Percentiles rank a stretch among this genome's conserved stretches.
phyloP scores from a whole-genome alignment of 345 rosid genomes.

The Cardamine resedifolia region DNA sequence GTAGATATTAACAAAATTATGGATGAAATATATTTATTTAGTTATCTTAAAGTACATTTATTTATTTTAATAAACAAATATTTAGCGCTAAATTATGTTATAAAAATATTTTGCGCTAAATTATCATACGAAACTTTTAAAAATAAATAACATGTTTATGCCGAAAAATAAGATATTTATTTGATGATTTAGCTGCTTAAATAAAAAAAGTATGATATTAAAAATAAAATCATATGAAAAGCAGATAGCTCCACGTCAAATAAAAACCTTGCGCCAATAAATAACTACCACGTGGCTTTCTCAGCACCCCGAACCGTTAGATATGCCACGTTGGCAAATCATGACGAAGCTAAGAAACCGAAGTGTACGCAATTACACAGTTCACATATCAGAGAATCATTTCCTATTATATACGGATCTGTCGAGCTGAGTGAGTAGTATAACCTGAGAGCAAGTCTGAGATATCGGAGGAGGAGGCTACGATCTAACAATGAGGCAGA shows the following conservation, averaged over 20 bases:
- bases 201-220: too few species aligned
- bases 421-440: slow-evolving; percentile 4
- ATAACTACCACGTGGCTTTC: slow-evolving; percentile 15
- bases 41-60: too few species aligned
- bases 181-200: too few species aligned
- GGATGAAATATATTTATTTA: too few species aligned
- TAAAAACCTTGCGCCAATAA: slow-evolving; percentile 13
- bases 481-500: slow-evolving; percentile 67
- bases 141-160: too few species aligned
- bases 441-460: slow-evolving; percentile 6
- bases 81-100: too few species aligned
- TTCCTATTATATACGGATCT: slow-evolving; percentile 34
- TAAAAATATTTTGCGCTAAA: too few species aligned
- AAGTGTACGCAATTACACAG: slow-evolving; percentile 20
- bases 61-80: too few species aligned
- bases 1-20: too few species aligned
- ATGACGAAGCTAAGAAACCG: slow-evolving; percentile 15
- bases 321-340: slow-evolving; percentile 27
- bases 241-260: slow-evolving; percentile 40
- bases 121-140: too few species aligned
- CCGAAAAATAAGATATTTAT: too few species aligned
- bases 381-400: neutral
- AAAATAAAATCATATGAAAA: neutral
- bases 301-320: slow-evolving; percentile 9
- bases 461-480: slow-evolving; percentile 15